Conservation (phyloP, 352 stramenopile genomes). For the Globisporangium barbulae region DNA sequence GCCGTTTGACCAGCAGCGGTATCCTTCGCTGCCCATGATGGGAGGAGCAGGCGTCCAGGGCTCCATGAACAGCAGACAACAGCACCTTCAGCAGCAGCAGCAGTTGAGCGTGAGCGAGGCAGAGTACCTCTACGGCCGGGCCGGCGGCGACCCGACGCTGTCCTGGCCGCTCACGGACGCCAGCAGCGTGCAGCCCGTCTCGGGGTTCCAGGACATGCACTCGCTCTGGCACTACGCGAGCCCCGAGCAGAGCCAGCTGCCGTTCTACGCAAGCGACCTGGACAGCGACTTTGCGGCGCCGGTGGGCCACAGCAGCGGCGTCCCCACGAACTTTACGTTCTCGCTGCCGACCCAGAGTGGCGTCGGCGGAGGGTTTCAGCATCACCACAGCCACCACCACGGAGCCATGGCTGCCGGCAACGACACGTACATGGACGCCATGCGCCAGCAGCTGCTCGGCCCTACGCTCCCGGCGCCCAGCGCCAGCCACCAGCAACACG, state of each 20-base stretch:
- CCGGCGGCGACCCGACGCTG: slow-evolving; percentile 2
- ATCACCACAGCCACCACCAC: not conserved
- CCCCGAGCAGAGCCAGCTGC: slow-evolving; percentile 19
- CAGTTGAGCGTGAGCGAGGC: slow-evolving; percentile 19
- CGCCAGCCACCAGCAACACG: not conserved
- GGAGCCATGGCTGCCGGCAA: not conserved
- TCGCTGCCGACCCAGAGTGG: slow-evolving; percentile 13
- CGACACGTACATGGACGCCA: slow-evolving; percentile 21
- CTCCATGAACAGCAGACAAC: not conserved
- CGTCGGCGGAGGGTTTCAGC: slow-evolving; percentile 4
- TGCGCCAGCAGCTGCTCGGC: slow-evolving; percentile 18
- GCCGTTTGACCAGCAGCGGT: slow-evolving; percentile 14
- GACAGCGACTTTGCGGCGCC: slow-evolving; percentile 14
- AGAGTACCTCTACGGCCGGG: slow-evolving; percentile 17
- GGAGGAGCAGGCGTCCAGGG: not conserved
- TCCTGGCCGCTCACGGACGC: slow-evolving; percentile 7
- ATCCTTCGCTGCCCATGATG: slow-evolving; percentile 29
- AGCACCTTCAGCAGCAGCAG: slow-evolving; percentile 21
- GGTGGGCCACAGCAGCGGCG: slow-evolving; percentile 10
- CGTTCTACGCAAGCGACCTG: slow-evolving; percentile 26
- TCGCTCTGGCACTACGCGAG: slow-evolving; percentile 30
- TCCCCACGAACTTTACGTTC: slow-evolving; percentile 20
- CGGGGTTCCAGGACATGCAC: slow-evolving; percentile 20
- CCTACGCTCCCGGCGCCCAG: slow-evolving; percentile 1
- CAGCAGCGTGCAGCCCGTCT: slow-evolving; percentile 10